These are phyloP conservation scores for Trapa bicornis DNA, from an alignment of 345 rosid species.

Conservation along the genomic window DNA sequence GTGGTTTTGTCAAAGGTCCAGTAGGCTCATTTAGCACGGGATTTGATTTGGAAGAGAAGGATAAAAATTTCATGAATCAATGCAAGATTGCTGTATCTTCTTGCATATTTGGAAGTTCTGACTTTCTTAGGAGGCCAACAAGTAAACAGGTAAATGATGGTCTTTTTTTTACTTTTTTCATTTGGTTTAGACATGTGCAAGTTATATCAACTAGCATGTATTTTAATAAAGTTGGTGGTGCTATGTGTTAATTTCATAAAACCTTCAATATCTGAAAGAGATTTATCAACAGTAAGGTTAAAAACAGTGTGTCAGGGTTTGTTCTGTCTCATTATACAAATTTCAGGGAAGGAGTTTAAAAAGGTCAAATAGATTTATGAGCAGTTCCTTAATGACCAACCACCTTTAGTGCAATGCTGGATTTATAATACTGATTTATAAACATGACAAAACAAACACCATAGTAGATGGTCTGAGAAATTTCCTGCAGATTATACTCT, in stretches of 20 bases:
- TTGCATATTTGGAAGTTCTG: slow-evolving; percentile 82
- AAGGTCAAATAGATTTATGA: no score
- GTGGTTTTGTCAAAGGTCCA: slow-evolving; percentile 70
- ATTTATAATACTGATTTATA: no score
- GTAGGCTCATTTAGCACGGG: slow-evolving; percentile 35
- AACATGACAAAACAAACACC: no score
- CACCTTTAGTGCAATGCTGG: no score
- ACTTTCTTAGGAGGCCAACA: slow-evolving; percentile 80
- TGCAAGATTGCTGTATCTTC: slow-evolving; percentile 73
- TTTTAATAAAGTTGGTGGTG: not conserved
- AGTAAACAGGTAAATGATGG: slow-evolving; percentile 39
- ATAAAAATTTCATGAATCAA: slow-evolving; percentile 56
- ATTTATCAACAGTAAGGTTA: not conserved
- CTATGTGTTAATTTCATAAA: not conserved
- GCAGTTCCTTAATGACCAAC: no score
- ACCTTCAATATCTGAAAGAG: not conserved
- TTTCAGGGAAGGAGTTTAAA: not conserved
- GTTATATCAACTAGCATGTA: not conserved
- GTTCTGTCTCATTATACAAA: no score
- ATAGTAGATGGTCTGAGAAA: no score
- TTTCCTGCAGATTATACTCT: no score
- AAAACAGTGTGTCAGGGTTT: no score
- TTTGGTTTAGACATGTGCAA: no score
- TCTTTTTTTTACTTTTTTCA: not conserved
- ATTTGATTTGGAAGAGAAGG: slow-evolving; percentile 55